Evolutionary conservation across 2,329 filamentous ascomycete species (phyloP).

Genomic region (Fusarium albosuccineum): DNA sequence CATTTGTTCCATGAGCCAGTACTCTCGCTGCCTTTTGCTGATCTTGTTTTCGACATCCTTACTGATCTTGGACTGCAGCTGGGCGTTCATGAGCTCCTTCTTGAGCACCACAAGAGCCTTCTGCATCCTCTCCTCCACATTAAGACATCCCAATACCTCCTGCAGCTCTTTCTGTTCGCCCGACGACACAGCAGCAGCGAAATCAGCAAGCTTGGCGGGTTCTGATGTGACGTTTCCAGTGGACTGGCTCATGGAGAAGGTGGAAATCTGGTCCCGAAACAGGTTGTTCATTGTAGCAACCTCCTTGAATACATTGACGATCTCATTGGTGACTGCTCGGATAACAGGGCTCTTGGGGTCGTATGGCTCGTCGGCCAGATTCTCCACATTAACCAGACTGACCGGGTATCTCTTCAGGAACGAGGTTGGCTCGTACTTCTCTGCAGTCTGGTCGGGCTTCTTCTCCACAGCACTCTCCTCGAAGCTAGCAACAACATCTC

Average conservation of each 20-base stretch:
- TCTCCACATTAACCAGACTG: slow-evolving; percentile 95
- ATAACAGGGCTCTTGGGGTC: slow-evolving; percentile 92
- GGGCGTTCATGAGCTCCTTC: slow-evolving; percentile 98
- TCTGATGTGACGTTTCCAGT: slow-evolving; percentile 96
- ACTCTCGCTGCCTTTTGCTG: slow-evolving; percentile 95
- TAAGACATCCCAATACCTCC: slow-evolving; percentile 87
- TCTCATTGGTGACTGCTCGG: slow-evolving; percentile 93
- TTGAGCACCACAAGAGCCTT: slow-evolving; percentile 94
- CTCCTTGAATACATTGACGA: slow-evolving; percentile 99
- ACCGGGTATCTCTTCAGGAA: slow-evolving; percentile 94
- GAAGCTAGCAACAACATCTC: slow-evolving; percentile 96
- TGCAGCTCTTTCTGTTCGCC: slow-evolving; percentile 94
- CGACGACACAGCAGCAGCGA: slow-evolving; percentile 95
- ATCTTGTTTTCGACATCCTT: slow-evolving; percentile 99
- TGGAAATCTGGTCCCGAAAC: slow-evolving; percentile 97
- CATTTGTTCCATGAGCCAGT: slow-evolving; percentile 99
- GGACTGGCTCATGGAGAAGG: slow-evolving; percentile 95
- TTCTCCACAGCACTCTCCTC: slow-evolving; percentile 81
- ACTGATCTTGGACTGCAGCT: slow-evolving; percentile 95
- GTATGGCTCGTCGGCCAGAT: slow-evolving; percentile 87
- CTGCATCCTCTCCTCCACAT: slow-evolving; percentile 91
- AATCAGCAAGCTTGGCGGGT: slow-evolving; percentile 94
- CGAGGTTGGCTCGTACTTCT: slow-evolving; percentile 85
- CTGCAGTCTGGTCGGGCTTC: slow-evolving; percentile 63
- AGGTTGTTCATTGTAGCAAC: slow-evolving; percentile 93